These are phyloP conservation scores for Sicyos baderoa DNA, from an alignment of 306 rosid species.

Conservation along the genomic window DNA sequence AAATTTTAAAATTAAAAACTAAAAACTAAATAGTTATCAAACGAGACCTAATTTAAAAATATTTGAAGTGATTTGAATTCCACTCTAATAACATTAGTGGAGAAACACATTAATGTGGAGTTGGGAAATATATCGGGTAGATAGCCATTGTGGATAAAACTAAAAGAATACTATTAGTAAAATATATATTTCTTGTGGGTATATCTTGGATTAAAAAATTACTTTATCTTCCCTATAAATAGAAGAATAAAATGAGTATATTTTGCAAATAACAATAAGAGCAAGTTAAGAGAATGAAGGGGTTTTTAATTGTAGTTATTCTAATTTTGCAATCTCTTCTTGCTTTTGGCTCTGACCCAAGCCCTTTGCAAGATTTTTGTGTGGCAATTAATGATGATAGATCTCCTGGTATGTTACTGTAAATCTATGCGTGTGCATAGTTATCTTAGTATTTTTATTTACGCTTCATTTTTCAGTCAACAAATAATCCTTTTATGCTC, in stretches of 20 bases:
- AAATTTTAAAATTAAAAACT: no score
- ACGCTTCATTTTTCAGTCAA: no score
- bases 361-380: conserved; percentile 13
- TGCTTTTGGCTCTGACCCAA: background rate
- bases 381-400: conserved; percentile 8
- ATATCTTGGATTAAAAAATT: background rate
- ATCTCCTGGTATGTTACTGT: conserved; percentile 1
- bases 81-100: background rate
- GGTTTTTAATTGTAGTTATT: background rate
- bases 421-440: no score
- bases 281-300: background rate
- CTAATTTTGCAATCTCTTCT: background rate
- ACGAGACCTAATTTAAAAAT: no score
- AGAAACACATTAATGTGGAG: background rate
- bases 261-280: background rate
- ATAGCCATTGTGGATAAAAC: background rate
- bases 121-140: conserved; percentile 3
- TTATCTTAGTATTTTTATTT: no score
- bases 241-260: background rate
- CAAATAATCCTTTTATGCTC: no score
- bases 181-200: background rate
- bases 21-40: no score
- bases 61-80: background rate
- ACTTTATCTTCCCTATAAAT: background rate
- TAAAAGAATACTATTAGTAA: background rate